Percentiles rank a stretch among this genome's conserved stretches.
Evolutionary conservation across 169 alveolate genomes (phyloP).

Genomic region (Plasmodium gallinaceum): DNA sequence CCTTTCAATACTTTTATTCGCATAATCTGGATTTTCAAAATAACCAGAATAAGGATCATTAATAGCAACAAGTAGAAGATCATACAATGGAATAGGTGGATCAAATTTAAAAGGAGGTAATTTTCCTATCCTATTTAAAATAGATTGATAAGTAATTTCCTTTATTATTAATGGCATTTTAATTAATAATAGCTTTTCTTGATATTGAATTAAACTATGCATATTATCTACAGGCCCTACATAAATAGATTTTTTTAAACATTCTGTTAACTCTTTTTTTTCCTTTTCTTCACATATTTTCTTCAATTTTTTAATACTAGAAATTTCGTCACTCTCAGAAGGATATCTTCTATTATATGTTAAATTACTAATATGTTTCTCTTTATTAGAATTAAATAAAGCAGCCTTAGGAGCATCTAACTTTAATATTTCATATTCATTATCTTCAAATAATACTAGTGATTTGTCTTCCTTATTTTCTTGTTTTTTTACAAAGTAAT

Average conservation of each 20-base stretch:
- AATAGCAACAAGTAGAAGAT: slow-evolving; percentile 78
- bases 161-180: slow-evolving; percentile 75
- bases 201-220: slow-evolving; percentile 83
- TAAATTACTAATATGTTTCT: slow-evolving; percentile 41
- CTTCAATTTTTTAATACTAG: slow-evolving; percentile 49
- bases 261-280: slow-evolving; percentile 77
- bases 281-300: slow-evolving; percentile 70
- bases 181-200: slow-evolving; percentile 78
- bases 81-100: slow-evolving; percentile 79
- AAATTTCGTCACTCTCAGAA: slow-evolving; percentile 41
- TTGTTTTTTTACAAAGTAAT: slow-evolving; percentile 49
- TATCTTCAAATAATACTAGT: slow-evolving; percentile 3
- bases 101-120: slow-evolving; percentile 81
- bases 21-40: slow-evolving; percentile 60
- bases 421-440: slow-evolving; percentile 44
- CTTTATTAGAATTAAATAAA: slow-evolving; percentile 23
- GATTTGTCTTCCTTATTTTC: not conserved
- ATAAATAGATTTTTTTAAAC: slow-evolving; percentile 79
- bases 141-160: slow-evolving; percentile 83
- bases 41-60: slow-evolving; percentile 59
- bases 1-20: slow-evolving; percentile 21
- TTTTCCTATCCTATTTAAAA: slow-evolving; percentile 83
- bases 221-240: slow-evolving; percentile 85
- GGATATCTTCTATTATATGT: slow-evolving; percentile 21
- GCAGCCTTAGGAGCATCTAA: slow-evolving; percentile 45